Evolutionary conservation across 306 rosid genomes (phyloP), one percentile per base, ranked within the genome.

Genomic region (Citrullus mucosospermus): DNA sequence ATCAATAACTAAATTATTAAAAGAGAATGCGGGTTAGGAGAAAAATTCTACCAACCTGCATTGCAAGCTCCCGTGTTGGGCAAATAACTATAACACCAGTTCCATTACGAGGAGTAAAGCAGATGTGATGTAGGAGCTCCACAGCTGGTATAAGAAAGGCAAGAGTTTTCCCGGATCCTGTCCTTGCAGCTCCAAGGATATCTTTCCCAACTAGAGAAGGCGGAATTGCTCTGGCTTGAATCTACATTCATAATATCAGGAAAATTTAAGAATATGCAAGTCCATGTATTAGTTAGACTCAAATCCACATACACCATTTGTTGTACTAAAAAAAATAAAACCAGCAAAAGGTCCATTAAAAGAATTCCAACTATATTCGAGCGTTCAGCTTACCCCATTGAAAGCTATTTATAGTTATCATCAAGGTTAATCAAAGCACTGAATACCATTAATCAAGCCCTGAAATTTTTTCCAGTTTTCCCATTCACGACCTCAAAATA

Each of bases 111-210:
- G 97, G 87, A 17, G 93, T 57, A 65, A 95, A 92, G 71, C 62
- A 79, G 1, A 82, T 79, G 20, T 85, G 85, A 81, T 83, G 75
- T 68, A 95, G 75, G 81, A 95, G 66, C 89, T 95, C 99, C 41
- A 89, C 87, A 46, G 99, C 99, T 20, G 99, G 99, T 81, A 95
- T 82, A 61, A 95, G 82, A 79, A 95, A 95, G 13, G 99, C 97
- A 70, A 92, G 97, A 14, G 99, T 95, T 85, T 95, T 95, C 1
- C 99, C 99, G 17, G 99, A 88, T 62, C 99, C 99, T 5, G 99
- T 95, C 75, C 99, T 91, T 1, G 99, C 99, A 71, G 99, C 99
- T 77, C 97, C 99, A 11, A 95, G 93, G 51, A 95, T 96, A 78
- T 95, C 97, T 80, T 83, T 86, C 18, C 97, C 99, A 9, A 79